Conservation (phyloP, 352 stramenopile genomes). For the Globisporangium nagaii region DNA sequence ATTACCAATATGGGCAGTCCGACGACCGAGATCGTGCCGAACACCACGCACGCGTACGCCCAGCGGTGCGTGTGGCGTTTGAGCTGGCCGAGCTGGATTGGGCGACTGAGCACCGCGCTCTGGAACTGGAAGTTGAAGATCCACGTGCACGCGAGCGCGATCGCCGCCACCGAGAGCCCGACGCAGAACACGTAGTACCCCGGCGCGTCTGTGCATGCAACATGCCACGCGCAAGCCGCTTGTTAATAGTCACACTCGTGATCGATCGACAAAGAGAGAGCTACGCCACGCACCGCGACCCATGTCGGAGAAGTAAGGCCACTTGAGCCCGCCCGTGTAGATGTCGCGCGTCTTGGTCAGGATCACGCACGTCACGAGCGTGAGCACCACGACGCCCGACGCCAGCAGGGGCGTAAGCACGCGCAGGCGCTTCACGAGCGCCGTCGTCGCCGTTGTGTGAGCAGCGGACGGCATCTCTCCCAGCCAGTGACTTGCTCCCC, state of each 20-base stretch:
- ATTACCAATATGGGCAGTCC: conserved; percentile 46
- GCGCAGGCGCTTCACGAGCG: background rate
- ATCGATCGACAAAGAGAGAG: background rate
- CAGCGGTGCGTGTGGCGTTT: conserved; percentile 17
- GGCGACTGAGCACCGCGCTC: conserved; percentile 21
- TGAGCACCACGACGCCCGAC: conserved; percentile 29
- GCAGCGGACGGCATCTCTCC: background rate
- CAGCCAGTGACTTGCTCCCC: no score
- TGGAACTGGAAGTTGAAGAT: conserved; percentile 61
- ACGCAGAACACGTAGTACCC: conserved; percentile 59
- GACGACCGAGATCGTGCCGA: conserved; percentile 39
- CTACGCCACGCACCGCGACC: conserved; percentile 23
- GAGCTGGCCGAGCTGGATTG: conserved; percentile 28
- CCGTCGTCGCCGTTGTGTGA: background rate
- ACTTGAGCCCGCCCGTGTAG: conserved; percentile 50
- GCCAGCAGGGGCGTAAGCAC: conserved; percentile 28
- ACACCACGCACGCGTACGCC: conserved; percentile 10
- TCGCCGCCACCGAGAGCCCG: conserved; percentile 37
- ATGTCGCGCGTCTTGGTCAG: conserved; percentile 42
- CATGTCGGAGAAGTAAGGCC: conserved; percentile 70
- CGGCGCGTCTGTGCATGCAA: conserved; percentile 23
- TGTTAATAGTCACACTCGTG: no score
- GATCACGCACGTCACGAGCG: conserved; percentile 45
- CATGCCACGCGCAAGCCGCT: background rate
- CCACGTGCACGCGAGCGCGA: conserved; percentile 46